Evolutionary conservation across 202 grass and related monocot species (phyloP).

Genomic region (Bolboschoenoplectus hybrid): DNA sequence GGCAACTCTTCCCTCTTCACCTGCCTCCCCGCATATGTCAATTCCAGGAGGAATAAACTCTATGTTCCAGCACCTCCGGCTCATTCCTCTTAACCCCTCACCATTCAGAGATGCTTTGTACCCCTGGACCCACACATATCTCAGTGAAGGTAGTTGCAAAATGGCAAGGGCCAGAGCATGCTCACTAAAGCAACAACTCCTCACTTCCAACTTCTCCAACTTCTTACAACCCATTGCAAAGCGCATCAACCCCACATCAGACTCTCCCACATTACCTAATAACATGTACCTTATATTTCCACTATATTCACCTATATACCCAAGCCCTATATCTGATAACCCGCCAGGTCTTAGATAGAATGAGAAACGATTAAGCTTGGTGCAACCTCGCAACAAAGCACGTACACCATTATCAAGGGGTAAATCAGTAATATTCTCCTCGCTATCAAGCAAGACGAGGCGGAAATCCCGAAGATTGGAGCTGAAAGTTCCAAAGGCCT

Average conservation of each 20-base stretch:
- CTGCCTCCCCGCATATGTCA: slow-evolving; percentile 2
- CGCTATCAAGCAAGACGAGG: slow-evolving; percentile 71
- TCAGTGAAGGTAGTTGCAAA: slow-evolving; percentile 52
- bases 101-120: slow-evolving; percentile 67
- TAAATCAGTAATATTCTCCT: slow-evolving; percentile 72
- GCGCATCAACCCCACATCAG: slow-evolving; percentile 58
- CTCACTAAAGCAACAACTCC: slow-evolving; percentile 82
- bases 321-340: slow-evolving; percentile 70
- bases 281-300: slow-evolving; percentile 80
- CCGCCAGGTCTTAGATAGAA: slow-evolving; percentile 81
- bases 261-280: slow-evolving; percentile 72
- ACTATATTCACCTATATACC: slow-evolving; percentile 65
- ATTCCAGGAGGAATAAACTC: slow-evolving; percentile 64
- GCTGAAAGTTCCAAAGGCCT: slow-evolving; percentile 71
- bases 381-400: slow-evolving; percentile 64
- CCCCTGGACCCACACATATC: slow-evolving; percentile 82
- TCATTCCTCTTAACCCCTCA: slow-evolving; percentile 64
- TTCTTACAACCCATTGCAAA: slow-evolving; percentile 69
- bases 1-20: slow-evolving; percentile 40
- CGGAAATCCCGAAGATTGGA: slow-evolving; percentile 80
- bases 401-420: slow-evolving; percentile 80
- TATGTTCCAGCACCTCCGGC: slow-evolving; percentile 83
- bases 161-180: slow-evolving; percentile 64
- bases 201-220: slow-evolving; percentile 76
- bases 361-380: slow-evolving; percentile 71